Percentiles rank a stretch among this genome's conserved stretches.
These are phyloP conservation scores for Boletus insuetus DNA, from an alignment of 768 basidiomycete genomes.

Conservation along the genomic window DNA sequence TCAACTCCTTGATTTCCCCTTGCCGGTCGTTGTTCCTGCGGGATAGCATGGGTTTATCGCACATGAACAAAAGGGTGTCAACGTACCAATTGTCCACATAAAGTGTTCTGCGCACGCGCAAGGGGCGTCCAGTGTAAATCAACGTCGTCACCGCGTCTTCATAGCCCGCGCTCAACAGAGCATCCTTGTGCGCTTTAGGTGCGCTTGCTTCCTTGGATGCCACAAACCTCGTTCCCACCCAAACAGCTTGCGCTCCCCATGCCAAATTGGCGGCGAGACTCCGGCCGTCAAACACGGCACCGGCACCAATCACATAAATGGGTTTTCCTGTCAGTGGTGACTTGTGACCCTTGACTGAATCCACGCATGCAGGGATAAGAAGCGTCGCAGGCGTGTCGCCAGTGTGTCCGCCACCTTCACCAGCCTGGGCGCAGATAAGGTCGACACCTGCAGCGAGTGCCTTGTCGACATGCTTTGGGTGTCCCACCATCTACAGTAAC, in stretches of 20 bases:
- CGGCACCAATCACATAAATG: slow-evolving; percentile 87
- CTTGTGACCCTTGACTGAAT: slow-evolving; percentile 70
- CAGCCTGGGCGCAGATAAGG: slow-evolving; percentile 91
- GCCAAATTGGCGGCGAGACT: slow-evolving; percentile 83
- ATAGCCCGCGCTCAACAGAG: slow-evolving; percentile 63
- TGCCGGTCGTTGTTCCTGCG: slow-evolving; percentile 73
- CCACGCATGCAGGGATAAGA: slow-evolving; percentile 89
- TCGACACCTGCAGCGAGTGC: slow-evolving; percentile 85
- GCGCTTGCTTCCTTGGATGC: slow-evolving; percentile 79
- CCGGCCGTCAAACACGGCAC: slow-evolving; percentile 88
- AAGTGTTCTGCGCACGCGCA: slow-evolving; percentile 80
- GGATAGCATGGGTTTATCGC: background rate
- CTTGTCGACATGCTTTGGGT: slow-evolving; percentile 83
- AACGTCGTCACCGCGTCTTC: slow-evolving; percentile 83
- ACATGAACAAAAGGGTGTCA: background rate
- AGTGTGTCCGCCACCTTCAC: slow-evolving; percentile 89
- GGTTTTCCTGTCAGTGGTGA: slow-evolving; percentile 82
- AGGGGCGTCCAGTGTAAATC: slow-evolving; percentile 86
- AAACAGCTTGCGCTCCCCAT: slow-evolving; percentile 89
- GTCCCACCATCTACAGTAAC: slow-evolving; percentile 73
- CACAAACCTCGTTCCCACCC: slow-evolving; percentile 89
- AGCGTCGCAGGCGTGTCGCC: slow-evolving; percentile 82
- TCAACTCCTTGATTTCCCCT: slow-evolving; percentile 79
- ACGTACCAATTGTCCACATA: slow-evolving; percentile 82
- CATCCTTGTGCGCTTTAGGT: slow-evolving; percentile 82